Evolutionary conservation across 768 basidiomycete genomes (phyloP).

Genomic region (Amanita pseudoporphyria): DNA sequence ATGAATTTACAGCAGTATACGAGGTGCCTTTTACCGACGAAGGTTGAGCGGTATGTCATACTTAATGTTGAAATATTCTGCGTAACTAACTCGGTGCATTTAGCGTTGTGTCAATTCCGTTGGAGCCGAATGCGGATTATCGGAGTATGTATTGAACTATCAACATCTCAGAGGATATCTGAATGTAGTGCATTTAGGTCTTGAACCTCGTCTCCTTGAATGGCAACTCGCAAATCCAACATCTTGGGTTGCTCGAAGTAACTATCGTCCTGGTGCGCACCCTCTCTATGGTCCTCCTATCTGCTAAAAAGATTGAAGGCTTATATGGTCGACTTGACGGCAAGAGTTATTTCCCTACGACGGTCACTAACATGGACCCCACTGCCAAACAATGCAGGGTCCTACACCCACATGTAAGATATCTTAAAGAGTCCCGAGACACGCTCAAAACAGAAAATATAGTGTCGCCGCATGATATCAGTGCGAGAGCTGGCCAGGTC

Average conservation of each 20-base stretch:
- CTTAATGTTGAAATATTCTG: neutral
- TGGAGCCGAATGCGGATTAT: constrained; percentile 54
- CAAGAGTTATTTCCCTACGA: constrained; percentile 55
- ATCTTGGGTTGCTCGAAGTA: constrained; percentile 42
- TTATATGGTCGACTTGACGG: constrained; percentile 50
- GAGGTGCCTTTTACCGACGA: constrained; percentile 34
- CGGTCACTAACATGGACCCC: constrained; percentile 70
- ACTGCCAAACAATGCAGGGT: constrained; percentile 70
- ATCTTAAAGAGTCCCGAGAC: neutral
- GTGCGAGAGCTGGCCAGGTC: constrained; percentile 72
- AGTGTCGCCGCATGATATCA: constrained; percentile 66
- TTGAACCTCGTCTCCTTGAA: constrained; percentile 38
- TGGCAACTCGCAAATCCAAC: constrained; percentile 54
- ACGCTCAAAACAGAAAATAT: neutral
- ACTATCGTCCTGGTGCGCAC: constrained; percentile 40
- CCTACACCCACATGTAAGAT: constrained; percentile 52
- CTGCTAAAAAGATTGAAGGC: constrained; percentile 18
- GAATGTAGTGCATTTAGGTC: constrained; percentile 20
- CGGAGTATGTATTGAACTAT: constrained; percentile 29
- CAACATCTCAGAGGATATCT: neutral
- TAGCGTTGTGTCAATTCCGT: constrained; percentile 54
- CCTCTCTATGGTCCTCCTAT: neutral
- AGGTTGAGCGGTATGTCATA: constrained; percentile 45
- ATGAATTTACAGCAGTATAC: constrained; percentile 63
- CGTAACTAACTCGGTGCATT: neutral